A percentile compares a stretch with the other conserved stretches of the same genome.
These are phyloP conservation scores for Hanseniaspora guilliermondii DNA, from an alignment of 805 yeast genomes.

Conservation along the genomic window DNA sequence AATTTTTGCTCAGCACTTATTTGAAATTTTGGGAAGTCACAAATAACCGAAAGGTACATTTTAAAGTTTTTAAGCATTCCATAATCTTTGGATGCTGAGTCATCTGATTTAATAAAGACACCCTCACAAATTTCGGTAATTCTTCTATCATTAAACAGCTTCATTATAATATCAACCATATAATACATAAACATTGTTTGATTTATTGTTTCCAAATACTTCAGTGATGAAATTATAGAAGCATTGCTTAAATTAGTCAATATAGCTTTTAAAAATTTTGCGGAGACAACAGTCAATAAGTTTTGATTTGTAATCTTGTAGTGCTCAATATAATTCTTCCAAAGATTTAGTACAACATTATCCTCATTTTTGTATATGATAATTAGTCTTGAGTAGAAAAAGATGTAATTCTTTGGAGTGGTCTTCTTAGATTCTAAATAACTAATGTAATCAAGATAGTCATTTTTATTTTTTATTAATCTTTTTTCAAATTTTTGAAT, in stretches of 20 bases:
- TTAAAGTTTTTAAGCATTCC: neutral
- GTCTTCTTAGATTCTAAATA: neutral
- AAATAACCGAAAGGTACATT: neutral
- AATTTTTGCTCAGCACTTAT: neutral
- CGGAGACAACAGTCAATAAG: neutral
- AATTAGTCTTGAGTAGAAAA: neutral
- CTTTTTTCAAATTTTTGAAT: neutral
- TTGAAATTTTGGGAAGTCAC: neutral
- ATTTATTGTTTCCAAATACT: neutral
- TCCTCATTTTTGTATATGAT: neutral
- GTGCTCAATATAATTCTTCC: neutral
- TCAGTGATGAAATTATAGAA: neutral
- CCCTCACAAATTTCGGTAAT: neutral
- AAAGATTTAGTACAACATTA: neutral
- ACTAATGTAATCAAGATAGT: conserved; percentile 2
- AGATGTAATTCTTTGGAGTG: neutral
- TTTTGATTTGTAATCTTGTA: neutral
- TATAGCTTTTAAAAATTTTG: neutral
- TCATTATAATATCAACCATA: neutral
- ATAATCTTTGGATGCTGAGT: neutral
- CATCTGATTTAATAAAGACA: neutral
- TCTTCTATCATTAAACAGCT: neutral
- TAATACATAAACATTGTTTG: neutral
- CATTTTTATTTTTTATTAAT: conserved; percentile 5
- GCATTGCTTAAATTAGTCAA: neutral